phyloP scores from a whole-genome alignment of 2,329 filamentous ascomycete species.

The Colletotrichum sp. region DNA sequence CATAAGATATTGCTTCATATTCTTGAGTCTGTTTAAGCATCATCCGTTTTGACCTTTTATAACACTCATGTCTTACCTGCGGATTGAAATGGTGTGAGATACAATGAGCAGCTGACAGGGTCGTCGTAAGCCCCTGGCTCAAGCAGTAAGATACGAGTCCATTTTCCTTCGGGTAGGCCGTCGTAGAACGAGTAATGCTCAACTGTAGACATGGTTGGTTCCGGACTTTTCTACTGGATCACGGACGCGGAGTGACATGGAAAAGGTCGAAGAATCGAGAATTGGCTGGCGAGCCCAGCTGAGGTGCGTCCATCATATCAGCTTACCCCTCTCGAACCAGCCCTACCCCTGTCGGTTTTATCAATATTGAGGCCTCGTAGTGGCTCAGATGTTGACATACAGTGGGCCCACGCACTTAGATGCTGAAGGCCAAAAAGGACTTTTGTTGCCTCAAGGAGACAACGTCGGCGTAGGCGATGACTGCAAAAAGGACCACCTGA shows the following conservation, averaged over 20 bases:
- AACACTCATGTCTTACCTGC: background rate
- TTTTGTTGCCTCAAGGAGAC: background rate
- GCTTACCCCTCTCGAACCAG: background rate
- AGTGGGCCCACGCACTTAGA: background rate
- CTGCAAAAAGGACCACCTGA: background rate
- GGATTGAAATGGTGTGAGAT: background rate
- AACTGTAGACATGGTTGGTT: background rate
- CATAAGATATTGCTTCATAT: background rate
- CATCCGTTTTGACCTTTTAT: background rate
- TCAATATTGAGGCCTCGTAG: background rate
- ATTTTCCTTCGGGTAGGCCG: background rate
- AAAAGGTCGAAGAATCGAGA: background rate
- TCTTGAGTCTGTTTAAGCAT: rapidly evolving
- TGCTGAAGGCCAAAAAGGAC: background rate
- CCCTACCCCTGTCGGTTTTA: background rate
- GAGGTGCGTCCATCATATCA: background rate
- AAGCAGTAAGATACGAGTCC: background rate
- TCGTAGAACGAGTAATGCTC: background rate
- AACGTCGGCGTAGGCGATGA: background rate
- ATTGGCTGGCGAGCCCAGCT: background rate
- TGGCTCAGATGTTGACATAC: background rate
- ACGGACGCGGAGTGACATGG: background rate
- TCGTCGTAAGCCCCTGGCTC: background rate
- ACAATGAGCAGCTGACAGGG: background rate
- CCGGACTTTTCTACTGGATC: background rate